Conservation (phyloP, 768 basidiomycete species). For the Melanogaster broomeanus region DNA sequence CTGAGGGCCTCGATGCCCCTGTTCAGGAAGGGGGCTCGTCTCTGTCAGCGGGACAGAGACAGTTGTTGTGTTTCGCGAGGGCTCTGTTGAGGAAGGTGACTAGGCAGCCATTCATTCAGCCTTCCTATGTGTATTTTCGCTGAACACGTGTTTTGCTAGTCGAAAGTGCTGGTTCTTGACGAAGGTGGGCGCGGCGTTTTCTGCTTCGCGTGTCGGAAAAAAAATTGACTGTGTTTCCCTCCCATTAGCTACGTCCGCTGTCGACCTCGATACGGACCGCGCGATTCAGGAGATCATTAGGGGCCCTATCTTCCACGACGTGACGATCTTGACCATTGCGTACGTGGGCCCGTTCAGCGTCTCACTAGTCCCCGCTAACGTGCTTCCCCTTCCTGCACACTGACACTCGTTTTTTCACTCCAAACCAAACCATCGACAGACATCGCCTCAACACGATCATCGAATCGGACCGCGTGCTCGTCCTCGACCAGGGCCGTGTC, state of each 20-base stretch:
- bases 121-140: background rate
- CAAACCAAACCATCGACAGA: conserved; percentile 43
- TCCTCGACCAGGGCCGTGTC: conserved; percentile 80
- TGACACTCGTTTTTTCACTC: too few species aligned
- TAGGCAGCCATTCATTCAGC: too few species aligned
- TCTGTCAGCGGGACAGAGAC: conserved; percentile 82
- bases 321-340: conserved; percentile 89
- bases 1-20: conserved; percentile 69
- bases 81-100: conserved; percentile 79
- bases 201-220: background rate
- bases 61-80: conserved; percentile 86
- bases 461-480: conserved; percentile 78
- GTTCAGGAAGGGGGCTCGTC: conserved; percentile 82
- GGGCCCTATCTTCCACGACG: conserved; percentile 72
- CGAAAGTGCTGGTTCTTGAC: conserved; percentile 90
- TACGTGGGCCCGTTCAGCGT: conserved; percentile 36
- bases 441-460: conserved; percentile 85
- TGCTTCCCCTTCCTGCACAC: background rate
- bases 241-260: conserved; percentile 75
- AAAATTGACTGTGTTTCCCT: conserved; percentile 5
- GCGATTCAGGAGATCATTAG: conserved; percentile 88
- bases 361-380: background rate
- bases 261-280: conserved; percentile 87
- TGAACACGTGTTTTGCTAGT: conserved; percentile 37
- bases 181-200: conserved; percentile 55